Conservation (phyloP, 495 filamentous ascomycete genomes). For the Talaromyces wortmannii region DNA sequence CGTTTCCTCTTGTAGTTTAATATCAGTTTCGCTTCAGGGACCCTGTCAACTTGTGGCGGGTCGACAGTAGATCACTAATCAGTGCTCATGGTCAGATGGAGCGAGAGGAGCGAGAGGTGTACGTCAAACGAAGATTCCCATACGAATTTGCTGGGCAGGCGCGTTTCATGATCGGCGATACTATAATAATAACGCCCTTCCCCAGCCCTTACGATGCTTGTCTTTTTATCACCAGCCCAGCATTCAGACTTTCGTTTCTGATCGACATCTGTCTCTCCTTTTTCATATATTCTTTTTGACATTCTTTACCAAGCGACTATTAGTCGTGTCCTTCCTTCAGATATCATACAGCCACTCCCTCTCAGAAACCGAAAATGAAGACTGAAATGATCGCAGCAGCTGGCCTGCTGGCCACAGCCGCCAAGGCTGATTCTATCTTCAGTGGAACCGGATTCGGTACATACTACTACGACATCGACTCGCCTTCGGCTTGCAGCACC, state of each 20-base stretch:
- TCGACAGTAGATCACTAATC: too few relatives aligned
- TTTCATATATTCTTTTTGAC: not conserved
- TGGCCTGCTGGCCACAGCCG: not conserved
- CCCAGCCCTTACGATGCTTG: not conserved
- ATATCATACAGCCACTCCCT: not conserved
- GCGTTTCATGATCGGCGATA: not conserved
- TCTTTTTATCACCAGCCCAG: not conserved
- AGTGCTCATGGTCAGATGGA: too few relatives aligned
- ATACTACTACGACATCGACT: conserved; percentile 11
- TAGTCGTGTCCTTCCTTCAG: not conserved
- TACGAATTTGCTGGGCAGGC: not conserved
- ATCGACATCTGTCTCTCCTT: not conserved
- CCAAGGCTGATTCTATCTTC: not conserved
- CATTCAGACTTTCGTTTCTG: not conserved
- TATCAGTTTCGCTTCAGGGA: not conserved
- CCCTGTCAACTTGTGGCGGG: too few relatives aligned
- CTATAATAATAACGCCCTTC: not conserved
- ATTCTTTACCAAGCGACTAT: not conserved
- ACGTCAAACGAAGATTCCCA: not conserved
- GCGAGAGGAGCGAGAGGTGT: not conserved
- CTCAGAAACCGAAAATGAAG: not conserved
- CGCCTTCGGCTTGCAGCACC: conserved; percentile 5
- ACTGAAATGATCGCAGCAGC: not conserved
- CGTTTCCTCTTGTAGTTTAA: not conserved
- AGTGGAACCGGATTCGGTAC: conserved; percentile 8